Evolutionary conservation across 106 monocot genomes (phyloP), one percentile per base, ranked within the genome.

Genomic region (Chionographis japonica): DNA sequence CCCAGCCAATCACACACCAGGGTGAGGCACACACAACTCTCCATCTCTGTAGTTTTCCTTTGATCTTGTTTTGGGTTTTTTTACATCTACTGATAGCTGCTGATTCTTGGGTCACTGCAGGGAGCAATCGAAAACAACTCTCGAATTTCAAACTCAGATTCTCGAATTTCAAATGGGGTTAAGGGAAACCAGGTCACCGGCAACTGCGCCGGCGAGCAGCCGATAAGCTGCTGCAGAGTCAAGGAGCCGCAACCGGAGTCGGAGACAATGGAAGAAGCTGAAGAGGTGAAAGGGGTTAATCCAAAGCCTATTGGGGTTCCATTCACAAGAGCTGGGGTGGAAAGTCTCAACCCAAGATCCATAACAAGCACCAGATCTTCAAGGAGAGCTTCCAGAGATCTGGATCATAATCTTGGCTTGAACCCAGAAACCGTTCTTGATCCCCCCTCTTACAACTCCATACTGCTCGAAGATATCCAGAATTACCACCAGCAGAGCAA

Each of bases 351-450:
- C 20, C 56, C 75, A 6, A 71, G 65, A 67, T 58, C 68, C 37
- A 6, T 72, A 18, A 57, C 87, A 39, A 77, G 78, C 38, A 76
- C 57, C n/a, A 75, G 80, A 73, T 86, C 93, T 3, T 99, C 93
- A 6, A 68, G 93, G 65, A 80, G 79, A 50, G 85, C 87, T 0
- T 98, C 98, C 1, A 50, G 72, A 41, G 81, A 84, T 64, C 62
- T 84, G 9, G 81, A 84, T 38, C 60, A 81, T 20, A 59, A 72
- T 12, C 66, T 75, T 2, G 76, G 61, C n/a, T 12, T 64, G 5
- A 80, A 76, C 58, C 62, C 68, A 19, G 62, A 72, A 0, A 18
- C 27, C 14, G 36, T 49, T 17, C 58, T 52, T 35, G 14, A 42
- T 35, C 40, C 69, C 14, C 68, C 40, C 49, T 70, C 81, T 37